Evolutionary conservation across 202 grass and related monocot genomes (phyloP).

Genomic region (Panicum virgatum): DNA sequence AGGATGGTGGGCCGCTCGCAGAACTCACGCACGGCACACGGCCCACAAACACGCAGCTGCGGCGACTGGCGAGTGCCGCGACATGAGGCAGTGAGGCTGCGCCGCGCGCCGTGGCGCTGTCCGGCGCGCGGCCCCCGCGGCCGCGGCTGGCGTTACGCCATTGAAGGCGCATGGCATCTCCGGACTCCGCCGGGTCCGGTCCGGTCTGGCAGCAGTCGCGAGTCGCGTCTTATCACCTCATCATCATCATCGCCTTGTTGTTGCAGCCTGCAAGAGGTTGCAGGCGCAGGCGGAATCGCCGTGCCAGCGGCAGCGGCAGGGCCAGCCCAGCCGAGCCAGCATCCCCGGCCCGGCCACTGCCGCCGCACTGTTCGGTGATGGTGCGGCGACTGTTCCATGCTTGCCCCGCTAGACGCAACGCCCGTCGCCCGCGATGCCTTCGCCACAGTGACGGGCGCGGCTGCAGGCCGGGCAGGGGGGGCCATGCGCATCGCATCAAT

Average conservation of each 20-base stretch:
- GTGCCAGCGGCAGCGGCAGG: neutral
- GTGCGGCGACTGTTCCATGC: slow-evolving; percentile 23
- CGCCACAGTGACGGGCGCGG: slow-evolving; percentile 1
- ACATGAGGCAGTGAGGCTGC: too few species aligned
- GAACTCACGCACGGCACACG: neutral
- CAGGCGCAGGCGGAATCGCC: neutral
- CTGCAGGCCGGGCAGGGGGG: neutral
- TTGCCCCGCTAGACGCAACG: neutral
- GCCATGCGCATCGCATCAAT: neutral
- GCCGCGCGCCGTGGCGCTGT: neutral
- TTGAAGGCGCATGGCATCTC: neutral
- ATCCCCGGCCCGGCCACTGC: neutral
- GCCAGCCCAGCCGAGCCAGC: neutral
- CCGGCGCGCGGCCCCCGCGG: neutral
- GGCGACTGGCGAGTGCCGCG: too few species aligned
- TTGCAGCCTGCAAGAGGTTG: neutral
- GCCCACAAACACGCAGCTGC: neutral
- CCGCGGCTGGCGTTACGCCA: neutral
- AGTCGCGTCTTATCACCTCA: slow-evolving; percentile 7
- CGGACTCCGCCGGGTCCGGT: too few species aligned
- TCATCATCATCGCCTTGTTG: slow-evolving; percentile 9
- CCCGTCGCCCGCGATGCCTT: neutral
- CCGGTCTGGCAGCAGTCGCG: too few species aligned
- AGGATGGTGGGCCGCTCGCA: neutral
- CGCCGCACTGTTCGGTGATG: slow-evolving; percentile 13